Evolutionary conservation across 768 basidiomycete genomes (phyloP).

Genomic region (Leccinum disarticulatum): DNA sequence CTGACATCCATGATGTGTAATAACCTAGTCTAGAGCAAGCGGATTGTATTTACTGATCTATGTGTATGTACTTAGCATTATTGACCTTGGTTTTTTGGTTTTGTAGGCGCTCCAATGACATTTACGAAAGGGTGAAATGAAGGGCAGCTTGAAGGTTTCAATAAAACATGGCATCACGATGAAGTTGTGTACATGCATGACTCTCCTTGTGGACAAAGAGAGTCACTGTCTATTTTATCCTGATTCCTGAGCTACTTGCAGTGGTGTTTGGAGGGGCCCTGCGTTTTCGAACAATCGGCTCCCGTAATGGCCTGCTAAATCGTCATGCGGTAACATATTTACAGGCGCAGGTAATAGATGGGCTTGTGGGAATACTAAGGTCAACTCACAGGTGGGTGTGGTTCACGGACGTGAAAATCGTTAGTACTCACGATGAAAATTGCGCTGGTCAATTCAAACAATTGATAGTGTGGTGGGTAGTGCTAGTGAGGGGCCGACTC

Average conservation of each 20-base stretch:
- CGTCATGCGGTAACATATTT: neutral
- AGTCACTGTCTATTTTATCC: too few relatives aligned
- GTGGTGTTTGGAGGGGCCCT: neutral
- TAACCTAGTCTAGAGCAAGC: neutral
- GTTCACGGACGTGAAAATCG: neutral
- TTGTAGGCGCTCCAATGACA: neutral
- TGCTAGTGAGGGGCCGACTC: too few relatives aligned
- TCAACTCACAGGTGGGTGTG: neutral
- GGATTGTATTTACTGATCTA: neutral
- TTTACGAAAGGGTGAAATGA: neutral
- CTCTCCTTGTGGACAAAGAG: too few relatives aligned
- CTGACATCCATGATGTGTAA: constrained; percentile 1
- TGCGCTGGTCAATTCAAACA: too few relatives aligned
- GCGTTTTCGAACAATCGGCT: too few relatives aligned
- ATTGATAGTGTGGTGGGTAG: neutral
- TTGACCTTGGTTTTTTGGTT: neutral
- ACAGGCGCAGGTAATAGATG: neutral
- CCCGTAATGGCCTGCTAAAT: neutral
- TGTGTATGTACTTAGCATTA: neutral
- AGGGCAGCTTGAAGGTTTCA: too few relatives aligned
- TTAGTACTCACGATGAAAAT: neutral
- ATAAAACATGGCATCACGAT: too few relatives aligned
- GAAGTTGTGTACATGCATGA: too few relatives aligned
- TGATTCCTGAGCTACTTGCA: neutral
- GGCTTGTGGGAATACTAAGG: neutral